Base-by-base conservation (phyloP, 1,284 basidiomycete species). In the Malassezia dermatis region DNA sequence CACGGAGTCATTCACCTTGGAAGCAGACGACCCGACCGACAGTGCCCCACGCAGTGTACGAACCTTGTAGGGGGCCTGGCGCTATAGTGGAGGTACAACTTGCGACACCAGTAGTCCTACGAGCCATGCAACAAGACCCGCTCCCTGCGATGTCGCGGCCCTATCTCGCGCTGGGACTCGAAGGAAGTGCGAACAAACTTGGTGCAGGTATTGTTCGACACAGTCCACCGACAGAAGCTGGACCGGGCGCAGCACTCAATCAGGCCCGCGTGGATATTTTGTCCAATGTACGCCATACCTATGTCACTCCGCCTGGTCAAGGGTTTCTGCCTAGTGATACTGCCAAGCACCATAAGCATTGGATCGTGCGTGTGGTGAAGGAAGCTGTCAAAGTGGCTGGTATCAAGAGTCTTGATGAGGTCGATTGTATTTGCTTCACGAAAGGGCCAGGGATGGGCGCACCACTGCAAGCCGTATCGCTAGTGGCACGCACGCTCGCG, bases 371-470 rank as follows among this genome's bases (percentile, higher is more conserved):
- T 51, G 85, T 99, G 17, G 84, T 96, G 61, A 80, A 83, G 46
- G 83, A 89, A 69, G 85, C 88, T 13, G 74, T 95, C n/a, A 77
- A 78, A 34, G 81, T 85, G 59, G 87, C 88, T 4, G 80, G 79
- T 0, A 48, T 71, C 34, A 75, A 86, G 12, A 81, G 81, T 8
- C 80, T 96, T 67, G 78, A 82, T 54, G 84, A 90, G 59, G 68
- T 96, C 37, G 88, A 95, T 69, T 93, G 90, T 65, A 91, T 99
- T 49, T 95, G 91, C 71, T 99, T 85, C 74, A 99, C 93, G 0
- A 93, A 96, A 80, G 93, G 91, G 85, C 94, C 94, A 6, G 94
- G 94, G 0, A 98, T 99, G 94, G 94, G 94, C 47, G 90, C 89
- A 40, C 93, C 93, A 0, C 77, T 99, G 13, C 89, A 94, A 69